Base-by-base conservation (phyloP, 2,329 filamentous ascomycete species). In the Plectosphaerella sp. region DNA sequence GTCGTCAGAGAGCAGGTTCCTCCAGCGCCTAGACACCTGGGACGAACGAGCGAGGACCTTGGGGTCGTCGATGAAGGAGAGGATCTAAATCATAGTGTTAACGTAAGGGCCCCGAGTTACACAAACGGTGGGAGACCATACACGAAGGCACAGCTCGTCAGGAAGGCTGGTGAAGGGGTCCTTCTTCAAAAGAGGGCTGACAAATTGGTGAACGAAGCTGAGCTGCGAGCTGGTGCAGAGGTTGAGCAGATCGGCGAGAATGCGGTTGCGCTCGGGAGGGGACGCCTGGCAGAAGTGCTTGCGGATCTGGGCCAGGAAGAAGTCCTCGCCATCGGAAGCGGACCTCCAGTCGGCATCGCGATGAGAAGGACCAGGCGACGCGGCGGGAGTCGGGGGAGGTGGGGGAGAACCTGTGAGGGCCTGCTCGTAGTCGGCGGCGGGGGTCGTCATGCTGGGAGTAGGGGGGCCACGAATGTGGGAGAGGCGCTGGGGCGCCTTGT, bases 41-140 rank as follows among this genome's bases (percentile, higher is more conserved):
- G 93, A 96, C 49, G 94, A 89, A 66, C 94, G 83, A 39, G 92
- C 93, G 46, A 99, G 79, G 3, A 95, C 95, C 67, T 92, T 94
- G 1, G 94, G 92, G 64, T 99, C 94, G 64, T 99, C 94, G 64
- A 99, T 93, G 67, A 96, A 99, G 43, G 93, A 96, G 48, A 99
- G 78, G 58, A 99, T 89, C 88, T 96, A 63, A 4, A 49, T 47
- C 37, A 33, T 24, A 47, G 14, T 35, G 25, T 54, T 39, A 51
- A 48, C 25, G 28, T 25, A 5, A 18, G 6, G 12, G 2, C 1
- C 20, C n/a, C 12, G 5, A 14, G 28, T 15, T 14, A 16, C 12
- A 28, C 4, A n/a, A 8, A 4, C 6, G 7, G 14, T 7, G 9
- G 18, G 9, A 18, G 9, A 22, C 24, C 86, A 66, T 80, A 95